Evolutionary conservation across 805 yeast species (phyloP), one percentile per base, ranked within the genome.

Genomic region (Lipomyces starkeyi): DNA sequence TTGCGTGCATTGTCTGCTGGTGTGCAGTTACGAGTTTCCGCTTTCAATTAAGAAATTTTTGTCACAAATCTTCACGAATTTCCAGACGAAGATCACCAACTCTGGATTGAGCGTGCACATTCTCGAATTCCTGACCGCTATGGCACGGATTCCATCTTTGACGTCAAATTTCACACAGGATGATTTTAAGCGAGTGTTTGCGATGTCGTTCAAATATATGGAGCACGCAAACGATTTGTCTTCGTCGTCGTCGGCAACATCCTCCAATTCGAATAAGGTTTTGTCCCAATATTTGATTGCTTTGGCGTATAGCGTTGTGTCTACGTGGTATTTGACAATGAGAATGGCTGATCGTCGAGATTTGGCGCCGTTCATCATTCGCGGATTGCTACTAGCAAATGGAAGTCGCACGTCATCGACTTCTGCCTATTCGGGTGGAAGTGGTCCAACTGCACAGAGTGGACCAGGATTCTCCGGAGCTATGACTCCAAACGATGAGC

Each of bases 11-110:
- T 88, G 89, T 56, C 80, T 93, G 66, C 87, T 90, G 4, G 83
- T 90, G 2, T 90, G 94, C 72, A 89, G 97, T 75, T 91, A 90
- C 76, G 97, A 91, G 75, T 82, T 90, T 43, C 96, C 97, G 0
- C 76, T 83, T 11, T 86, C 94, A 0, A 83, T 93, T 64, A 90
- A 88, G 76, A 88, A 88, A 73, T 89, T 82, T 73, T 35, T 71
- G 49, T 59, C 71, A 13, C 87, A 86, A n/a, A 86, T 93, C 11
- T 81, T 92, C 69, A 86, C 89, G n/a, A 85, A 86, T 62, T 78
- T 93, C 53, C 97, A 91, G 73, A 88, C 91, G 5, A 85, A 91
- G 74, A 86, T 92, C 52, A 87, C 96, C 0, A 86, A 87, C 71
- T 82, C 88, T 0, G 86, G 85, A 72, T 87, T 94, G 1, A 84